Evolutionary conservation across 768 basidiomycete species (phyloP).

Genomic region (Coprinopsis cinerea): DNA sequence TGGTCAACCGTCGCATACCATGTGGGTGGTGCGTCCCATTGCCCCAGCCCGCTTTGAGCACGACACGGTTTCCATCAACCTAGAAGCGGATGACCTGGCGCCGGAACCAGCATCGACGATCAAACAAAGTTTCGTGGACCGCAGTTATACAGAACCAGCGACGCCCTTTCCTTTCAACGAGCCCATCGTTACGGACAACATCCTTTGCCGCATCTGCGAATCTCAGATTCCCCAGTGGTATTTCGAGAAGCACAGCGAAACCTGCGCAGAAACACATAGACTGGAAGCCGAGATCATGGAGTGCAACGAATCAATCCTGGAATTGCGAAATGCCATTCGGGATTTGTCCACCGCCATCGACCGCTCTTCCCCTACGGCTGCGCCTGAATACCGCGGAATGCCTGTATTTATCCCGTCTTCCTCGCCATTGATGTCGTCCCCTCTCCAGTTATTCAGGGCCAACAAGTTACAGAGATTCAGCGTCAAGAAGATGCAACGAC

Average conservation of each 20-base stretch:
- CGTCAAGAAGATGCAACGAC: constrained; percentile 76
- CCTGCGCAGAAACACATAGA: constrained; percentile 92
- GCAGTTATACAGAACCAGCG: constrained; percentile 36
- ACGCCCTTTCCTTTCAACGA: constrained; percentile 73
- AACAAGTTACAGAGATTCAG: constrained; percentile 75
- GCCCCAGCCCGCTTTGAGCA: constrained; percentile 65
- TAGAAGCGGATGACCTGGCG: constrained; percentile 45
- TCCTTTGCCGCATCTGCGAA: constrained; percentile 97
- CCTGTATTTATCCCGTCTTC: constrained; percentile 73
- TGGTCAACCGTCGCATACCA: constrained; percentile 86
- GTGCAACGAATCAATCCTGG: constrained; percentile 88
- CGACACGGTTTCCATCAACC: constrained; percentile 53
- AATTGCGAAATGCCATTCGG: constrained; percentile 81
- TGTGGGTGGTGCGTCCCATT: constrained; percentile 94
- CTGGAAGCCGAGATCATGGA: constrained; percentile 92
- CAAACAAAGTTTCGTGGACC: constrained; percentile 30
- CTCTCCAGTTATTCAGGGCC: constrained; percentile 70
- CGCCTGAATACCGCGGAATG: constrained; percentile 84
- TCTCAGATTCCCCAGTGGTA: constrained; percentile 97
- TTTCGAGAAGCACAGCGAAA: constrained; percentile 99
- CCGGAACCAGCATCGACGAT: constrained; percentile 36
- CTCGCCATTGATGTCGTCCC: constrained; percentile 66
- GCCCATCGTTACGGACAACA: constrained; percentile 74
- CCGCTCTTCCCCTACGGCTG: constrained; percentile 56
- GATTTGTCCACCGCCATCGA: constrained; percentile 72